Evolutionary conservation across 257 asterid species (phyloP).

Genomic region (Solanum virginianum): DNA sequence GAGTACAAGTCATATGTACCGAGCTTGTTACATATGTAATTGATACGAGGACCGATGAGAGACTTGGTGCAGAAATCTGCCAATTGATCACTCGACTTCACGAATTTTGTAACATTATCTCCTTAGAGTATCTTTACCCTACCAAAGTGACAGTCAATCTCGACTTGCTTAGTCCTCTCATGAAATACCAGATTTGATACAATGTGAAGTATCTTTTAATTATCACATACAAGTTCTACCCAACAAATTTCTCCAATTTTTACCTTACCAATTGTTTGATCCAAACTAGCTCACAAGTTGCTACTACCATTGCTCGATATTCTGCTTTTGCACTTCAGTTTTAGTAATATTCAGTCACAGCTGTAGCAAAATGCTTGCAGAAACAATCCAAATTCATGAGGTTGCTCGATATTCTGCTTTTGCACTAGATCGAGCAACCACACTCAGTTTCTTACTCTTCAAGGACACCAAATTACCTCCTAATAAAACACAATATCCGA

Average conservation of each 20-base stretch:
- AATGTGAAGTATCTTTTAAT: background rate
- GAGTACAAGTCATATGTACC: background rate
- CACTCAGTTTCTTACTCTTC: background rate
- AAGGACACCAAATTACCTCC: background rate
- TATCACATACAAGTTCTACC: background rate
- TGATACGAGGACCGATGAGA: background rate
- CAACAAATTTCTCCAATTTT: background rate
- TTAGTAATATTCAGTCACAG: background rate
- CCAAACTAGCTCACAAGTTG: background rate
- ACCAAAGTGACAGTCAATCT: background rate
- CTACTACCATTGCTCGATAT: background rate
- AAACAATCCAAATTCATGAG: background rate
- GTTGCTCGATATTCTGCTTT: background rate
- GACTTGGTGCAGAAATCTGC: background rate
- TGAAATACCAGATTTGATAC: background rate
- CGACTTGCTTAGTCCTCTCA: background rate
- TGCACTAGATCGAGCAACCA: background rate
- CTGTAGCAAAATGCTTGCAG: background rate
- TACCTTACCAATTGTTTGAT: background rate
- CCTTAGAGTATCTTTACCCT: background rate
- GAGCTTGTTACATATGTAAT: background rate
- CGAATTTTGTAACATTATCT: background rate
- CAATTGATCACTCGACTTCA: background rate
- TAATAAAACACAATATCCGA: background rate
- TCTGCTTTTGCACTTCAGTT: too few species aligned